Evolutionary conservation across 2,329 filamentous ascomycete species (phyloP).

Genomic region (Hypomyces perniciosus): DNA sequence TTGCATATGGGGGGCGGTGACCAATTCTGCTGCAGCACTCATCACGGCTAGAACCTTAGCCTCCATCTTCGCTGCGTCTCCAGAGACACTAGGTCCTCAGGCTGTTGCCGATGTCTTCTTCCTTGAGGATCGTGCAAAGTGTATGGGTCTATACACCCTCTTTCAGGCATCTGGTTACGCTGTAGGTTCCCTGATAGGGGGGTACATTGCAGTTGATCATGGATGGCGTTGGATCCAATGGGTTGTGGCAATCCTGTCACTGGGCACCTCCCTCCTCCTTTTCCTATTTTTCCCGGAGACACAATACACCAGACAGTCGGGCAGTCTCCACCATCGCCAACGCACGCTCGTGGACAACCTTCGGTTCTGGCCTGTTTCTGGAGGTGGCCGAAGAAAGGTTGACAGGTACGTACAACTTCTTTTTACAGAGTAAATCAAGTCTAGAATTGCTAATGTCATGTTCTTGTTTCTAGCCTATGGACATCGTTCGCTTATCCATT

Average conservation of each 20-base stretch:
- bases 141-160: neutral
- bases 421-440: rapidly evolving
- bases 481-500: neutral
- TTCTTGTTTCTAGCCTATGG: neutral
- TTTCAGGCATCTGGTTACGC: constrained; percentile 5
- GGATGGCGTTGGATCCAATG: constrained; percentile 6
- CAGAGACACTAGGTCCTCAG: constrained; percentile 2
- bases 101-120: constrained; percentile 2
- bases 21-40: neutral
- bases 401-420: neutral
- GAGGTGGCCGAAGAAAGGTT: constrained; percentile 2
- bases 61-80: constrained; percentile 2
- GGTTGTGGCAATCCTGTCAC: neutral
- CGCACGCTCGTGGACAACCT: neutral
- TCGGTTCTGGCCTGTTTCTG: constrained; percentile 1
- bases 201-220: neutral
- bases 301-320: constrained; percentile 3
- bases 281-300: constrained; percentile 5
- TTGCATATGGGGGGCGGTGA: constrained; percentile 2
- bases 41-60: constrained; percentile 2
- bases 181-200: constrained; percentile 1
- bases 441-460: neutral
- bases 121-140: neutral
- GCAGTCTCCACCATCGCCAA: neutral
- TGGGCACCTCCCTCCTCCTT: neutral